A percentile compares a stretch with the other conserved stretches of the same genome.
Evolutionary conservation across 108 stramenopile species (phyloP).

Genomic region (Halocafeteria seosinensis): DNA sequence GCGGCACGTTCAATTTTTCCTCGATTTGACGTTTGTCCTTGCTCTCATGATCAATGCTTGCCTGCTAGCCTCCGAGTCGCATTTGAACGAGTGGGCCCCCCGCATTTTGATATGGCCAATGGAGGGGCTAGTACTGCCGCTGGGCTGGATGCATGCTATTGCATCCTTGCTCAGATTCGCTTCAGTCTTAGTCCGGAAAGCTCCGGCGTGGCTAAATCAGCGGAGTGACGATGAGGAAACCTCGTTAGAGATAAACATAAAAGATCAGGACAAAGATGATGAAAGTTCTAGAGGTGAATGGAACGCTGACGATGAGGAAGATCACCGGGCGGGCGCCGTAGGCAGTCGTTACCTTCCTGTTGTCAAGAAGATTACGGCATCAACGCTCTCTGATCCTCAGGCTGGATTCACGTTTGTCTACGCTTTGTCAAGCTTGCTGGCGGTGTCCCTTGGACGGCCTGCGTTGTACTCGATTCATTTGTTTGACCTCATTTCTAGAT

Average conservation of each 20-base stretch:
- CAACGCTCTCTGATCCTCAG: too few species aligned
- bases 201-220: background rate
- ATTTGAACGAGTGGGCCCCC: background rate
- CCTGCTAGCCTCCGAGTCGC: background rate
- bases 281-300: background rate
- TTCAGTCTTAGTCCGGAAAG: background rate
- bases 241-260: too few species aligned
- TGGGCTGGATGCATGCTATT: background rate
- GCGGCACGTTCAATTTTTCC: background rate
- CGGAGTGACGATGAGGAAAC: background rate
- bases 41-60: background rate
- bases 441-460: background rate
- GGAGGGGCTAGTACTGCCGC: background rate
- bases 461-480: background rate
- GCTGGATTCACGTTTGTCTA: background rate
- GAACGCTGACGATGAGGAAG: background rate
- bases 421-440: background rate
- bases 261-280: background rate
- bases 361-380: background rate
- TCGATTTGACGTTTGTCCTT: background rate
- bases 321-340: background rate
- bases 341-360: background rate
- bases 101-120: too few species aligned
- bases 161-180: background rate
- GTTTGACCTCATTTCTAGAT: background rate